These are phyloP conservation scores for Vaccinium macrocarpon DNA, from an alignment of 148 eudicot genomes.

Conservation along the genomic window DNA sequence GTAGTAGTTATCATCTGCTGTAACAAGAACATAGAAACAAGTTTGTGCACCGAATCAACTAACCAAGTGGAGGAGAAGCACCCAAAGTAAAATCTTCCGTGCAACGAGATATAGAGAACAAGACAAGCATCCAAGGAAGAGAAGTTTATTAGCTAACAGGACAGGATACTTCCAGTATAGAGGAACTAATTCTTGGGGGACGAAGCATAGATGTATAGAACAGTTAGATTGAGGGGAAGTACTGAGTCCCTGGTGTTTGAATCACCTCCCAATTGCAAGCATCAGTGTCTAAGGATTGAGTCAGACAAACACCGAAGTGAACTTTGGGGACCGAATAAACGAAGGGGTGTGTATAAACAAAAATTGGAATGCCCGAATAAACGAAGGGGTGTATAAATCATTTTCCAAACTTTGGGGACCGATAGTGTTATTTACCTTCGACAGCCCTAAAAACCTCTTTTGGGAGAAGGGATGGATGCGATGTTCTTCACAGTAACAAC, in stretches of 20 bases:
- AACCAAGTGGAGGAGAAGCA: background rate
- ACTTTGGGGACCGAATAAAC: too few relatives aligned
- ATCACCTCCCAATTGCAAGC: conserved; percentile 6
- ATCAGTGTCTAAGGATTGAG: background rate
- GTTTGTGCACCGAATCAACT: conserved; percentile 1
- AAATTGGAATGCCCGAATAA: too few relatives aligned
- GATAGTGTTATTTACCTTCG: background rate
- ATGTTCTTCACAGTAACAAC: background rate
- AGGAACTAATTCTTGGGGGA: background rate
- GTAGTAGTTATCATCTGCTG: background rate
- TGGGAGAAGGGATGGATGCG: too few relatives aligned
- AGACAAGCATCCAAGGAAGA: background rate
- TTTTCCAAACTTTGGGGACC: background rate
- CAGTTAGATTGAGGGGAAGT: background rate
- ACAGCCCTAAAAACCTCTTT: background rate
- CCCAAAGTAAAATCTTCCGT: background rate
- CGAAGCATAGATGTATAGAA: background rate
- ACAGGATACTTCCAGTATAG: background rate
- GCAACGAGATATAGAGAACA: background rate
- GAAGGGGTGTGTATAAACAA: too few relatives aligned
- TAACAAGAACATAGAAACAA: conserved; percentile 7
- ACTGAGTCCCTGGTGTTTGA: background rate
- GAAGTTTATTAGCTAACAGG: background rate
- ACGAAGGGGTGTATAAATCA: too few relatives aligned
- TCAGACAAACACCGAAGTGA: background rate